Evolutionary conservation across 306 rosid species (phyloP).

Genomic region (Inga oerstediana): DNA sequence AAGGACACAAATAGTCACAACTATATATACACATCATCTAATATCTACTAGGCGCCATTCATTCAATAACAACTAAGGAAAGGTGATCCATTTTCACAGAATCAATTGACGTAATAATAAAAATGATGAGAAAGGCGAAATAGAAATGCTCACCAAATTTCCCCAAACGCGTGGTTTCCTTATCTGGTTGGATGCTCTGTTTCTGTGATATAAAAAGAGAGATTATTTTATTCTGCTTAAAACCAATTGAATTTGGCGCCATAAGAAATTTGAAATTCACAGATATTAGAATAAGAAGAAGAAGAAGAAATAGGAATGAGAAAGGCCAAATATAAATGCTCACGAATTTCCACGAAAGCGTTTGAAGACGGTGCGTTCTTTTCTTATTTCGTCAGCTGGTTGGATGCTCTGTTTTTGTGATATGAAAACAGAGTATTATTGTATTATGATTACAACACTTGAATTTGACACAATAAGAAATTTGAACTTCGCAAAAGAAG

Average conservation of each 20-base stretch:
- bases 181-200: background rate
- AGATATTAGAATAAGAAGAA: background rate
- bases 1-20: no score
- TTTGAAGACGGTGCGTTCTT: background rate
- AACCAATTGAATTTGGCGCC: background rate
- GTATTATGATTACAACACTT: background rate
- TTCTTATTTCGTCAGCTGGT: background rate
- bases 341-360: background rate
- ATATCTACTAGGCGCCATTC: no score
- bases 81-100: no score
- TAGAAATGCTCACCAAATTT: background rate
- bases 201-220: background rate
- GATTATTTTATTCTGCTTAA: background rate
- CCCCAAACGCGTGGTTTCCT: background rate
- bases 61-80: no score
- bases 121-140: background rate
- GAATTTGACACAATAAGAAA: background rate
- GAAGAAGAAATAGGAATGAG: no score
- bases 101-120: no score
- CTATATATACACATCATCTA: no score
- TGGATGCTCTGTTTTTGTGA: background rate
- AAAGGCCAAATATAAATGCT: background rate
- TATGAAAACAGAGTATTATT: background rate
- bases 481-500: background rate
- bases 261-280: background rate